phyloP scores from a whole-genome alignment of 371 early-diverging fungal species.

The Mortierella sp. region DNA sequence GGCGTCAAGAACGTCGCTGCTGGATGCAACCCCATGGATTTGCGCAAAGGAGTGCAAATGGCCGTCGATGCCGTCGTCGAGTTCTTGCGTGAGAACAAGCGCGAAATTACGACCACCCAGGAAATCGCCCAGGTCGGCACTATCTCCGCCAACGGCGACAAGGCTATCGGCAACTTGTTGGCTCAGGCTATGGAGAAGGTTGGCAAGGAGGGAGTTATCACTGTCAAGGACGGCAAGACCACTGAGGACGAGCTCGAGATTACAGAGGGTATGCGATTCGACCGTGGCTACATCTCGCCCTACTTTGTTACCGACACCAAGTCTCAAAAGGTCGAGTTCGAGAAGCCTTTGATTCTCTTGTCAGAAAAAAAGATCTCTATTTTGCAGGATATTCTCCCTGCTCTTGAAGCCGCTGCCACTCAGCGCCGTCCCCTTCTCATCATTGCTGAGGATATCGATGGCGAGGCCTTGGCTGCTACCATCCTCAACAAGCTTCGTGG shows the following conservation, averaged over 20 bases:
- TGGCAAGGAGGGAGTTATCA: slow-evolving; percentile 99
- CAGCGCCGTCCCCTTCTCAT: slow-evolving; percentile 97
- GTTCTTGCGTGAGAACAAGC: slow-evolving; percentile 87
- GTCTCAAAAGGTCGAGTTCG: slow-evolving; percentile 97
- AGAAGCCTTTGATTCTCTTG: slow-evolving; percentile 96
- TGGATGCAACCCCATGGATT: slow-evolving; percentile 98
- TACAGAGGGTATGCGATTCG: slow-evolving; percentile 99
- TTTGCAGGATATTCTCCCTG: slow-evolving; percentile 95
- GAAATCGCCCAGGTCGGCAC: slow-evolving; percentile 98
- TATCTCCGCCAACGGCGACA: slow-evolving; percentile 98
- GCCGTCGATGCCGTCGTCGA: slow-evolving; percentile 94
- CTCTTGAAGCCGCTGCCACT: slow-evolving; percentile 93
- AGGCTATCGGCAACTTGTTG: slow-evolving; percentile 94
- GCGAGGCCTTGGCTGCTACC: slow-evolving; percentile 98
- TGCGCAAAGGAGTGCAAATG: slow-evolving; percentile 95
- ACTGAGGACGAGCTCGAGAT: slow-evolving; percentile 96
- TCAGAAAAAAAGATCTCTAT: slow-evolving; percentile 97
- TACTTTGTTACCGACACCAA: slow-evolving; percentile 99
- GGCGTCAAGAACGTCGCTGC: slow-evolving; percentile 99
- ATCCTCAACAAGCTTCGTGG: slow-evolving; percentile 99
- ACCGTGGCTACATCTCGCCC: slow-evolving; percentile 98
- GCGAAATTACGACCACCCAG: slow-evolving; percentile 92
- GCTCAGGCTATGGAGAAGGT: slow-evolving; percentile 99
- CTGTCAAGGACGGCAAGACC: slow-evolving; percentile 99
- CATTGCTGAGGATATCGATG: slow-evolving; percentile 97